Conservation (phyloP, 192 early-diverging fungal genomes). For the Backusella tarrabulga region DNA sequence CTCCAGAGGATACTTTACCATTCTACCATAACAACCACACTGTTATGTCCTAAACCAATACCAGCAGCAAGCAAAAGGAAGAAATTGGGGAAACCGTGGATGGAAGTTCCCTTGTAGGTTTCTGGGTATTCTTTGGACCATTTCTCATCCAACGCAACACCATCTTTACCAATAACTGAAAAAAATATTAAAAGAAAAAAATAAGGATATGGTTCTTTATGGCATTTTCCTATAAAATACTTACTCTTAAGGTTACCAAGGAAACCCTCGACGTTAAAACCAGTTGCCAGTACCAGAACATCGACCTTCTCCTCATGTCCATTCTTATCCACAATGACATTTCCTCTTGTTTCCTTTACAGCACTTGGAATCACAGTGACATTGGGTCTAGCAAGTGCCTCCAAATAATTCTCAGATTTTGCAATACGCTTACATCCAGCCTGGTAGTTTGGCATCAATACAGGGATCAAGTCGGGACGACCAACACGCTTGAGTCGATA, state of each 20-base stretch:
- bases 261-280: slow-evolving; percentile 38
- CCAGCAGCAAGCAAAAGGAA: slow-evolving; percentile 55
- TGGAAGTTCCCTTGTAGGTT: slow-evolving; percentile 39
- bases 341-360: slow-evolving; percentile 31
- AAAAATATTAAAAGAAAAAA: background rate
- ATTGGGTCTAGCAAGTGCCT: slow-evolving; percentile 21
- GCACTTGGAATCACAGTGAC: slow-evolving; percentile 34
- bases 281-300: slow-evolving; percentile 45
- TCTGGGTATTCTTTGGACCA: slow-evolving; percentile 20
- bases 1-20: slow-evolving; percentile 4
- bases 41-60: slow-evolving; percentile 52
- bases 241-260: slow-evolving; percentile 28
- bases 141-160: slow-evolving; percentile 14
- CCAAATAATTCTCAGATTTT: slow-evolving; percentile 28
- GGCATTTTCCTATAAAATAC: background rate
- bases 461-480: slow-evolving; percentile 21
- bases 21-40: slow-evolving; percentile 31
- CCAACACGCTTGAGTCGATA: slow-evolving; percentile 24
- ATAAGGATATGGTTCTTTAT: background rate
- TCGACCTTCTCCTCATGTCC: slow-evolving; percentile 38
- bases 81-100: slow-evolving; percentile 52
- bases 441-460: slow-evolving; percentile 36
- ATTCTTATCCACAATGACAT: slow-evolving; percentile 31
- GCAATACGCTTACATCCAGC: slow-evolving; percentile 45
- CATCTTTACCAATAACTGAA: slow-evolving; percentile 26